Base-by-base conservation (phyloP, 768 basidiomycete genomes). In the Leucosporidium yakuticum region DNA sequence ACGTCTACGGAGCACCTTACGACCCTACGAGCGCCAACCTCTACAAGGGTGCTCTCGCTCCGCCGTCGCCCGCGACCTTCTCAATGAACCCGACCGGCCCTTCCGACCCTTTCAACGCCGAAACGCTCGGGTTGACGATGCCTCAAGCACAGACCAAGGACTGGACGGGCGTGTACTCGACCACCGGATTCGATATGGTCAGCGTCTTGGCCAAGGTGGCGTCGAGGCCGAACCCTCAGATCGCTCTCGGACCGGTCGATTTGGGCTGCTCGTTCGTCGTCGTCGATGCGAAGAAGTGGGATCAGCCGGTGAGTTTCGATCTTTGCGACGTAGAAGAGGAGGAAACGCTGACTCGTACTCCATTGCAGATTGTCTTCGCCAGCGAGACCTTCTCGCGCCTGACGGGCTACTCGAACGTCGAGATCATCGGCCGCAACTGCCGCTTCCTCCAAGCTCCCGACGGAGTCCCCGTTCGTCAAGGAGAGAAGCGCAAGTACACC, bases 241-340 rank as follows among this genome's bases (percentile, higher is more conserved):
- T 97, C 53, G 79, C 82, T 15, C 84, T 98, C 23, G 95, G 96
- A 21, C 91, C 95, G 0, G 90, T 98, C 34, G 95, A 99, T 78
- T 81, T 92, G 68, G 88, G 88, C 9, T 94, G 91, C 77, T 85
- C 88, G n/a, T 99, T 98, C 79, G 84, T 90, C 74, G 89, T 99
- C 50, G 87, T 87, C 54, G 96, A 99, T 77, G 84, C 87, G 29
- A 84, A 88, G 8, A 81, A 88, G 64, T 84, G 85, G 70, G 96
- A 99, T 77, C 80, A 81, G 39, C 91, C 95, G 20, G 39, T 44
- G 39, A 44, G 39, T 12, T n/a, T n/a, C n/a, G 34, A 12, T 36
- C 34, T 36, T 12, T 12, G 12, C 34, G 12, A 12, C 34, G 5
- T 36, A 36, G 5, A 5, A 36, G 12, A 5, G 12, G 34, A 15